Percentiles rank a stretch among this genome's conserved stretches.
Conservation (phyloP, 192 early-diverging fungal species). For the Obelidium mucronatum region DNA sequence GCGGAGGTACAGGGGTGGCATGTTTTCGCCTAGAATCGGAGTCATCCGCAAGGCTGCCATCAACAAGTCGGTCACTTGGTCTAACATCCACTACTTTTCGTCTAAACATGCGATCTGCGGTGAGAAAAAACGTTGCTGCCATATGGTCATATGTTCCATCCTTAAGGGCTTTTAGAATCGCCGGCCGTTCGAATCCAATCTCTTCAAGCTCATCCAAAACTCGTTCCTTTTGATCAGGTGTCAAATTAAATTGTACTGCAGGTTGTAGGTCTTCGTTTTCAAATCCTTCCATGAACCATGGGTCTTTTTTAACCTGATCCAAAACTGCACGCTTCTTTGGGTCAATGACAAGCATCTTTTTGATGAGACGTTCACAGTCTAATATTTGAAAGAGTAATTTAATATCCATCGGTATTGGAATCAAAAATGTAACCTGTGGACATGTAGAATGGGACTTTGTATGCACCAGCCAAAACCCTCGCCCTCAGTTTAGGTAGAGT, state of each 20-base stretch:
- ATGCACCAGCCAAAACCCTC: conserved; percentile 61
- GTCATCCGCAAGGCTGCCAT: conserved; percentile 33
- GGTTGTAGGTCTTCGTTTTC: conserved; percentile 51
- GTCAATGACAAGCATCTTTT: conserved; percentile 64
- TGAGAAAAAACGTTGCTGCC: conserved; percentile 63
- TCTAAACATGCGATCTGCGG: conserved; percentile 57
- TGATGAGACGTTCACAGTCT: conserved; percentile 66
- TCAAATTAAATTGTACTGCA: conserved; percentile 36
- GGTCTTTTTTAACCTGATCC: conserved; percentile 62
- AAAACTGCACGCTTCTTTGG: conserved; percentile 61
- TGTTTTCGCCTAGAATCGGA: background rate
- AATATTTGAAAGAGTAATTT: too few species aligned
- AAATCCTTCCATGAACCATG: conserved; percentile 63
- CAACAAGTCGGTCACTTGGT: conserved; percentile 35
- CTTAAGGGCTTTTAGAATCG: conserved; percentile 53
- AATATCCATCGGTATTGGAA: background rate
- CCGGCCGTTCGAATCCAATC: conserved; percentile 57
- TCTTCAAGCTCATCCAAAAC: conserved; percentile 64
- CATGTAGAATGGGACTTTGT: conserved; percentile 70
- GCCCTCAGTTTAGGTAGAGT: conserved; percentile 60
- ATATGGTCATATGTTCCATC: conserved; percentile 63
- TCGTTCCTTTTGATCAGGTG: conserved; percentile 52
- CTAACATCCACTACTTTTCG: conserved; percentile 40
- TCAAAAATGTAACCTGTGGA: conserved; percentile 58
- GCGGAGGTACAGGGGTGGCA: background rate